Evolutionary conservation across 305 asterid species (phyloP), one percentile per base, ranked within the genome.

Genomic region (Coffea humblotiana): DNA sequence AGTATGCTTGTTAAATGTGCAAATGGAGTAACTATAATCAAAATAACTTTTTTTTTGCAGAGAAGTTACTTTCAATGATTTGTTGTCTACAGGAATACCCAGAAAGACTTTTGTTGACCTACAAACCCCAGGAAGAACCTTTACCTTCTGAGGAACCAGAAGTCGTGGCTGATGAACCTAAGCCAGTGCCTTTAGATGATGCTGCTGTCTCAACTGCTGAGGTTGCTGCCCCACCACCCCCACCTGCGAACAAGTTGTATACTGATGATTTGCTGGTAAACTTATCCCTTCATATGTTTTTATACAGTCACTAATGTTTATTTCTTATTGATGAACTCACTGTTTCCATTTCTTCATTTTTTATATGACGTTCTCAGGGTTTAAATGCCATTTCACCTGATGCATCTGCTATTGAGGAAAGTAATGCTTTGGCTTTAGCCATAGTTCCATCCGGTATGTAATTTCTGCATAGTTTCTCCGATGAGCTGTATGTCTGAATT

Each of bases 101-200:
- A 6, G 98, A 96, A 85, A 90, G 97, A 91, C 93, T 96, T 86
- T 89, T 91, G 95, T 87, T 93, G 87, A 94, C 98, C 16, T 96
- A 92, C 86, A 94, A 92, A 85, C 96, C 91, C 77, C 98, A 94
- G 82, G 99, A 92, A 75, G 91, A 49, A 76, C 78, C 89, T 77
- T 76, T 88, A 63, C 90, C 91, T 76, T 78, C 92, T 65, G 98
- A 91, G 84, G 98, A 93, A 80, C 77, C 85, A 25, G 80, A 85
- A 77, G 83, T 82, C 45, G 63, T 78, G 18, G 83, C 82, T 8
- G 93, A 88, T 40, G 99, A 89, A 81, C 88, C 86, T 48, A 74
- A 58, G 47, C 87, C 89, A 48, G 90, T 81, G 75, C 90, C 91
- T 71, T 66, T 83, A 9, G 89, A 86, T 48, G 95, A 85, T 81